Percentiles rank a stretch among this genome's conserved stretches.
These are phyloP conservation scores for Globisporangium paddicum DNA, from an alignment of 352 stramenopile genomes.

Conservation along the genomic window DNA sequence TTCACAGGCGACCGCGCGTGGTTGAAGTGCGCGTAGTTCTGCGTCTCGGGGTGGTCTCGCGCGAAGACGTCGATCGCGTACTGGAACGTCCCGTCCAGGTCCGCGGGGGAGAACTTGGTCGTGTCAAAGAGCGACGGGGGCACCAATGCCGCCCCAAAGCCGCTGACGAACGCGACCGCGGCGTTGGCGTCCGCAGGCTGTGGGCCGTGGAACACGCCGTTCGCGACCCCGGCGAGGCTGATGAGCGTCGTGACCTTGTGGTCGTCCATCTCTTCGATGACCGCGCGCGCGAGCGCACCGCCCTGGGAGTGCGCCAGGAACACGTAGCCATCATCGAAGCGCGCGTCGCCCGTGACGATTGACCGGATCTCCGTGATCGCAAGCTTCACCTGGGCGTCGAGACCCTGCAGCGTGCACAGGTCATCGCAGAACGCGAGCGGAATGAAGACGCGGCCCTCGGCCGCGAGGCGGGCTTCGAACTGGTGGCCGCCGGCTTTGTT, in stretches of 20 bases:
- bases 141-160: too few species aligned
- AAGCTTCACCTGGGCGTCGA: slow-evolving; percentile 33
- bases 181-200: slow-evolving; percentile 20
- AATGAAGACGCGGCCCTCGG: slow-evolving; percentile 25
- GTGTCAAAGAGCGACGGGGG: too few species aligned
- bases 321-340: slow-evolving; percentile 33
- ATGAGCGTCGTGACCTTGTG: slow-evolving; percentile 46
- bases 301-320: slow-evolving; percentile 50
- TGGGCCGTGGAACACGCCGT: slow-evolving; percentile 47
- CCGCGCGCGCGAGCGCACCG: slow-evolving; percentile 29
- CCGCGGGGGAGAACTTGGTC: too few species aligned
- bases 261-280: slow-evolving; percentile 56
- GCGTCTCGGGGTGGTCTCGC: slow-evolving; percentile 11
- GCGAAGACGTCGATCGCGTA: slow-evolving; percentile 22
- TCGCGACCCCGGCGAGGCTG: slow-evolving; percentile 30
- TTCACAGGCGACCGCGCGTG: slow-evolving; percentile 20
- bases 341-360: slow-evolving; percentile 11
- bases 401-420: too few species aligned
- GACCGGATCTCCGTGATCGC: slow-evolving; percentile 31
- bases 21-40: slow-evolving; percentile 22
- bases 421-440: slow-evolving; percentile 36
- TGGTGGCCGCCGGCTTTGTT: slow-evolving; percentile 20
- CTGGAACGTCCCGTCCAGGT: slow-evolving; percentile 37
- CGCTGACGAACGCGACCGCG: too few species aligned
- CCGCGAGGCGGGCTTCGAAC: slow-evolving; percentile 23